Evolutionary conservation across 2,329 filamentous ascomycete genomes (phyloP).

Genomic region (Claviceps maximensis): DNA sequence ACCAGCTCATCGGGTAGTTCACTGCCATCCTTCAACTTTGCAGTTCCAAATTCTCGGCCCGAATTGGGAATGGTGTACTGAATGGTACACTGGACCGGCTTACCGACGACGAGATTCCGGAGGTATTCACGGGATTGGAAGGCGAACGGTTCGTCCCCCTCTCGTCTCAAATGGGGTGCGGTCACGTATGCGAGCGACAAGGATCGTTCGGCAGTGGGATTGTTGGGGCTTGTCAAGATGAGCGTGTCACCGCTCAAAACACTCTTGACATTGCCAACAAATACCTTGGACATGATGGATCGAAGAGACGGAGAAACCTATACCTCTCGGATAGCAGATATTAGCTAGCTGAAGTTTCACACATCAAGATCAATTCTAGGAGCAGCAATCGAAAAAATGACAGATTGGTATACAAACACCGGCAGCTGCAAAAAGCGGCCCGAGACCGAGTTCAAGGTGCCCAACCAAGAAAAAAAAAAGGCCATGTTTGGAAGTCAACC

Average conservation of each 20-base stretch:
- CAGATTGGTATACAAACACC: too few species aligned
- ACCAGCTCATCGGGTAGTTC: constrained; percentile 71
- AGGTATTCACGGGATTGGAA: constrained; percentile 94
- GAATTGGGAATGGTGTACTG: constrained; percentile 78
- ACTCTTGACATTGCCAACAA: constrained; percentile 73
- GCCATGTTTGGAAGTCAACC: neutral
- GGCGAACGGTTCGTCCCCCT: constrained; percentile 83
- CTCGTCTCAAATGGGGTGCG: constrained; percentile 72
- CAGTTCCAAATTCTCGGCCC: constrained; percentile 77
- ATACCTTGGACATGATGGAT: constrained; percentile 36
- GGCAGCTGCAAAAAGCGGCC: too few species aligned
- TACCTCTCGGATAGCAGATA: neutral
- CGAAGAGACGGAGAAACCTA: constrained; percentile 10
- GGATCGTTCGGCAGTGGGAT: constrained; percentile 69
- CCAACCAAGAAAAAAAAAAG: neutral
- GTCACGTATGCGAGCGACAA: constrained; percentile 88
- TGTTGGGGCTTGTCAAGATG: constrained; percentile 67
- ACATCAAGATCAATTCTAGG: neutral
- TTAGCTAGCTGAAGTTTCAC: neutral
- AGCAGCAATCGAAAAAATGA: neutral
- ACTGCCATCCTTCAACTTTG: constrained; percentile 62
- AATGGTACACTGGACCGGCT: constrained; percentile 71
- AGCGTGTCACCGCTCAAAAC: constrained; percentile 90
- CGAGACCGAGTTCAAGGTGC: too few species aligned
- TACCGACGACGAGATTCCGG: constrained; percentile 71